Evolutionary conservation across 495 filamentous ascomycete genomes (phyloP).

Genomic region (Talaromyces wortmannii): DNA sequence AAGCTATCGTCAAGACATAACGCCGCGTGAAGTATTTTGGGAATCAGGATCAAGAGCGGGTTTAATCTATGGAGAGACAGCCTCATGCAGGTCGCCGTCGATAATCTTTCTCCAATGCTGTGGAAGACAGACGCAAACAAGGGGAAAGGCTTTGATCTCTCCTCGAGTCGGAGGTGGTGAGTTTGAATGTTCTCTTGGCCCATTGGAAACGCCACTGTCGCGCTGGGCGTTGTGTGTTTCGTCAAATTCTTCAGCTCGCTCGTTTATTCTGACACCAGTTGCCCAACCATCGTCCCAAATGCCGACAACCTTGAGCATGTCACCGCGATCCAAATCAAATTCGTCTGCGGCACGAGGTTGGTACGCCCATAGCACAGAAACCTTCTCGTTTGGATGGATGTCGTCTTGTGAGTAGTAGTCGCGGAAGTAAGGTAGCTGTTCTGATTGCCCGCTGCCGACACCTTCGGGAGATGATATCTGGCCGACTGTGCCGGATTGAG

Average conservation of each 20-base stretch:
- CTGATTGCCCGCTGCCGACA: slow-evolving; percentile 81
- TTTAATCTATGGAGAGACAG: slow-evolving; percentile 22
- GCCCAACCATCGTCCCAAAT: slow-evolving; percentile 99
- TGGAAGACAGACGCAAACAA: slow-evolving; percentile 95
- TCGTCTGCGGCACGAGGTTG: slow-evolving; percentile 90
- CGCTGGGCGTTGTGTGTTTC: slow-evolving; percentile 67
- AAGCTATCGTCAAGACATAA: slow-evolving; percentile 37
- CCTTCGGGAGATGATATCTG: slow-evolving; percentile 80
- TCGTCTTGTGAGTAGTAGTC: slow-evolving; percentile 98
- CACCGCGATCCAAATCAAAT: slow-evolving; percentile 87
- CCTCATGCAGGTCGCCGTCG: slow-evolving; percentile 62
- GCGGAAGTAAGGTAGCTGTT: slow-evolving; percentile 92
- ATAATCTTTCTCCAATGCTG: slow-evolving; percentile 98
- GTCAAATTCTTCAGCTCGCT: slow-evolving; percentile 86
- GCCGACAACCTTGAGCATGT: slow-evolving; percentile 97
- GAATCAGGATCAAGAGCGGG: not conserved
- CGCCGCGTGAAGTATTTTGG: slow-evolving; percentile 20
- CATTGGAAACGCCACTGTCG: slow-evolving; percentile 89
- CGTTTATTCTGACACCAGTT: slow-evolving; percentile 76
- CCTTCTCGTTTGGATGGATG: slow-evolving; percentile 84
- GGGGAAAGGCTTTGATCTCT: slow-evolving; percentile 96
- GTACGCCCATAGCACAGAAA: slow-evolving; percentile 94
- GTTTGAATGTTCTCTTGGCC: slow-evolving; percentile 54
- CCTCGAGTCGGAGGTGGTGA: slow-evolving; percentile 60
- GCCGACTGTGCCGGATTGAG: slow-evolving; percentile 60